phyloP scores from a whole-genome alignment of 2,329 filamentous ascomycete species.

The Fusarium abutilonis region DNA sequence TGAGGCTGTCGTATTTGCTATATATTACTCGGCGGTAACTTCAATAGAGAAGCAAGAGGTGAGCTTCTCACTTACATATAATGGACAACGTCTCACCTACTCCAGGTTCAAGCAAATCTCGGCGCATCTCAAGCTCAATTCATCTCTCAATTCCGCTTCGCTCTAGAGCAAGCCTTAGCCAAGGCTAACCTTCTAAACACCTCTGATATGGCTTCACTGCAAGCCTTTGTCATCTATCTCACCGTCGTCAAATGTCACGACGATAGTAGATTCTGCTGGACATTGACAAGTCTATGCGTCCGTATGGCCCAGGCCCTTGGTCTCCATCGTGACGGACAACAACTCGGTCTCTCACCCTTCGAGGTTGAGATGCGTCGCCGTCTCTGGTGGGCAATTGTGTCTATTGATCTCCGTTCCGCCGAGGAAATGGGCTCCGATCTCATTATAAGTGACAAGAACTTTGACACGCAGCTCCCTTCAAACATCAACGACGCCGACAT shows the following conservation, averaged over 20 bases:
- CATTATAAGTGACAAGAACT: conserved; percentile 29
- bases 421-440: conserved; percentile 37
- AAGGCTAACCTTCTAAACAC: conserved; percentile 38
- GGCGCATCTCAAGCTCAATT: conserved; percentile 30
- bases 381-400: conserved; percentile 36
- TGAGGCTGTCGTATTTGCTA: conserved; percentile 35
- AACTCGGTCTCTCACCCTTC: conserved; percentile 28
- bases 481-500: conserved; percentile 38
- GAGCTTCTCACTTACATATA: neutral
- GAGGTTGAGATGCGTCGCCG: conserved; percentile 40
- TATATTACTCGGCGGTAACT: conserved; percentile 31
- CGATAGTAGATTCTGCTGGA: conserved; percentile 36
- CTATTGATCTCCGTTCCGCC: conserved; percentile 34
- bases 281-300: conserved; percentile 31
- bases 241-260: conserved; percentile 38
- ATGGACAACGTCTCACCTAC: neutral
- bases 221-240: conserved; percentile 34
- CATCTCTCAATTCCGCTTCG: conserved; percentile 35
- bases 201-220: conserved; percentile 31
- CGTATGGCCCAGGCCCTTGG: conserved; percentile 36
- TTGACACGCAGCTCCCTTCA: conserved; percentile 35
- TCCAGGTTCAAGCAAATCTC: conserved; percentile 29
- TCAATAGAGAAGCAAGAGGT: conserved; percentile 32
- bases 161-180: conserved; percentile 35
- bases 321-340: conserved; percentile 34